A percentile compares a stretch with the other conserved stretches of the same genome.
Evolutionary conservation across 257 asterid species (phyloP).

Genomic region (Fraxinus cuspidata): DNA sequence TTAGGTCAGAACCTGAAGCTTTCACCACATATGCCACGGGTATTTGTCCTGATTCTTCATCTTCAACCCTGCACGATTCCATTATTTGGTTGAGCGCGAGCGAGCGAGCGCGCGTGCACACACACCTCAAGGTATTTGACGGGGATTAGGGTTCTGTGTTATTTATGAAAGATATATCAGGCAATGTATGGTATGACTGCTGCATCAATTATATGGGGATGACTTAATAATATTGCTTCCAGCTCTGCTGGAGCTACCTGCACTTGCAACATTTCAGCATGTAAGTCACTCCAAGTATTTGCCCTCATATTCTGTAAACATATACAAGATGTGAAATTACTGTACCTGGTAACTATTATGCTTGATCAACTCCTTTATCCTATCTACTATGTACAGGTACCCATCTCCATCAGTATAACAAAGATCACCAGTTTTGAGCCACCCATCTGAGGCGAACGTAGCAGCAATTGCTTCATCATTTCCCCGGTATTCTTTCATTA

Average conservation of each 20-base stretch:
- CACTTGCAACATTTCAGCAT: constrained; percentile 26
- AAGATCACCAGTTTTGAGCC: constrained; percentile 79
- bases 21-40: constrained; percentile 71
- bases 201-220: constrained; percentile 66
- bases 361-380: constrained; percentile 79
- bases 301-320: neutral
- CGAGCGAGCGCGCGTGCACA: too few relatives aligned
- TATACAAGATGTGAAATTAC: neutral
- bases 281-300: neutral
- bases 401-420: constrained; percentile 74
- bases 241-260: constrained; percentile 92
- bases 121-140: neutral
- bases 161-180: neutral
- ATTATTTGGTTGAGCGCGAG: neutral
- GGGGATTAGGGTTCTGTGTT: neutral
- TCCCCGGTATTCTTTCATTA: constrained; percentile 74
- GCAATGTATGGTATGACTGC: constrained; percentile 68
- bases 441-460: constrained; percentile 60
- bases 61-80: constrained; percentile 54
- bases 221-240: constrained; percentile 68
- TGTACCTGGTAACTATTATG: constrained; percentile 80
- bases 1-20: constrained; percentile 46
- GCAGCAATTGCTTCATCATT: constrained; percentile 67
- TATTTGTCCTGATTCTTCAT: constrained; percentile 74
- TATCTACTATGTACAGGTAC: constrained; percentile 63